phyloP scores from a whole-genome alignment of 768 basidiomycete species.

The Kwoniella sp. region DNA sequence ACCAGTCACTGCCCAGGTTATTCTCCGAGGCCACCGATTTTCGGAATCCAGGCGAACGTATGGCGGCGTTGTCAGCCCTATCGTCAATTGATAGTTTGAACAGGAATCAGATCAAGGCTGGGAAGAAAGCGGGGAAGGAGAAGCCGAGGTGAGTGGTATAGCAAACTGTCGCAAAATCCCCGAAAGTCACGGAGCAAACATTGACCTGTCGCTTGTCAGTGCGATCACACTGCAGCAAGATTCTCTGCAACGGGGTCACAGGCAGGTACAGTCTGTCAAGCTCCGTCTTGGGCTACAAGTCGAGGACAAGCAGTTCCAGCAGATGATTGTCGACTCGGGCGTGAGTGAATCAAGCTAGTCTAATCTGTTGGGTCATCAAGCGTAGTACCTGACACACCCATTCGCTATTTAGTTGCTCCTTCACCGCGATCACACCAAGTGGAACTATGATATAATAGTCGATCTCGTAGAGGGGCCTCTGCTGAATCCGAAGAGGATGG shows the following conservation, averaged over 20 bases:
- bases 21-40: constrained; percentile 81
- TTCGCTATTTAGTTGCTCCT: constrained; percentile 68
- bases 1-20: constrained; percentile 76
- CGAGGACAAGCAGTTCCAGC: constrained; percentile 91
- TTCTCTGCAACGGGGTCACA: constrained; percentile 79
- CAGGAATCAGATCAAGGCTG: constrained; percentile 76
- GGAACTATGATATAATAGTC: constrained; percentile 86
- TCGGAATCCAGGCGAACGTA: constrained; percentile 71
- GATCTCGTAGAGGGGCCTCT: constrained; percentile 91
- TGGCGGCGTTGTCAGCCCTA: constrained; percentile 79
- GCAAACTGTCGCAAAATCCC: background rate
- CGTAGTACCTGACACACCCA: background rate
- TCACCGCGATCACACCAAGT: constrained; percentile 84
- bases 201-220: constrained; percentile 25
- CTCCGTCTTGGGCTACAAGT: constrained; percentile 89
- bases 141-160: constrained; percentile 16
- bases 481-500: constrained; percentile 84
- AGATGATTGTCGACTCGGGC: constrained; percentile 80
- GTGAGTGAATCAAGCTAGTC: constrained; percentile 59
- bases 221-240: constrained; percentile 67
- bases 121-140: constrained; percentile 44
- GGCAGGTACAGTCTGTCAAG: constrained; percentile 86
- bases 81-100: constrained; percentile 90
- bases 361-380: too few species aligned
- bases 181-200: background rate